These are phyloP conservation scores for Fonsecaea multimorphosa DNA, from an alignment of 2,329 filamentous ascomycete species.

Conservation along the genomic window DNA sequence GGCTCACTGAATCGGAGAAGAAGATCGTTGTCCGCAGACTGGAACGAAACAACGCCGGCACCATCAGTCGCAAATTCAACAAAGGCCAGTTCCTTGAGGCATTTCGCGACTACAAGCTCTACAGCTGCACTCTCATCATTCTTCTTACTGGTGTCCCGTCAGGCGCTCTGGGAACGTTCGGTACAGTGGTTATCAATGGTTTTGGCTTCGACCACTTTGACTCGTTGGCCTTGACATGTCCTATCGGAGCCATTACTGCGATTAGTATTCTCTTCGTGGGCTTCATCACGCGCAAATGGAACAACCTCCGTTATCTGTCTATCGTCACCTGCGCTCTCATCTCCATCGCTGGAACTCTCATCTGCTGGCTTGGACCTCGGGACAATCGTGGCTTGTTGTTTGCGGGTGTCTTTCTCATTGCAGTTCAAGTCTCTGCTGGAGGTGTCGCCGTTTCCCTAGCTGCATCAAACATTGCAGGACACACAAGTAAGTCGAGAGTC, in stretches of 20 bases:
- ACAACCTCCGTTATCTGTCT: constrained; percentile 43
- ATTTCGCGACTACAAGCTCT: constrained; percentile 18
- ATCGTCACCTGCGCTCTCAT: constrained; percentile 50
- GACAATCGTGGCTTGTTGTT: constrained; percentile 53
- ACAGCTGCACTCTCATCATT: constrained; percentile 13
- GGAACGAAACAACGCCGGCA: constrained; percentile 66
- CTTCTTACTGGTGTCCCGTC: constrained; percentile 11
- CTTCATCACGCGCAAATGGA: constrained; percentile 45
- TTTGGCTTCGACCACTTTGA: constrained; percentile 70
- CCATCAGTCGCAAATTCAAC: constrained; percentile 38
- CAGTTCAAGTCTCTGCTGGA: constrained; percentile 47
- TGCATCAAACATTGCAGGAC: constrained; percentile 43
- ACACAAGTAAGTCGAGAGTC: constrained; percentile 36
- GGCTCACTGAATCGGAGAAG: constrained; percentile 66
- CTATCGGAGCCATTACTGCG: constrained; percentile 49
- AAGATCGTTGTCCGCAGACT: constrained; percentile 69
- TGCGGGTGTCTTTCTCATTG: constrained; percentile 58
- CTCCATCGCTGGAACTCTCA: constrained; percentile 50
- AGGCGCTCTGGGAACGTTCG: constrained; percentile 59
- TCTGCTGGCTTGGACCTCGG: constrained; percentile 54
- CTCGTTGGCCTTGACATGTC: constrained; percentile 66
- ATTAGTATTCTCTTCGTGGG: constrained; percentile 50
- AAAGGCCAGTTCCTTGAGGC: constrained; percentile 30
- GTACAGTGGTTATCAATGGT: constrained; percentile 71
- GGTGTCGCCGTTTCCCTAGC: constrained; percentile 60